Evolutionary conservation across 163 green algal genomes (phyloP).

Genomic region (Picocystis sp.): DNA sequence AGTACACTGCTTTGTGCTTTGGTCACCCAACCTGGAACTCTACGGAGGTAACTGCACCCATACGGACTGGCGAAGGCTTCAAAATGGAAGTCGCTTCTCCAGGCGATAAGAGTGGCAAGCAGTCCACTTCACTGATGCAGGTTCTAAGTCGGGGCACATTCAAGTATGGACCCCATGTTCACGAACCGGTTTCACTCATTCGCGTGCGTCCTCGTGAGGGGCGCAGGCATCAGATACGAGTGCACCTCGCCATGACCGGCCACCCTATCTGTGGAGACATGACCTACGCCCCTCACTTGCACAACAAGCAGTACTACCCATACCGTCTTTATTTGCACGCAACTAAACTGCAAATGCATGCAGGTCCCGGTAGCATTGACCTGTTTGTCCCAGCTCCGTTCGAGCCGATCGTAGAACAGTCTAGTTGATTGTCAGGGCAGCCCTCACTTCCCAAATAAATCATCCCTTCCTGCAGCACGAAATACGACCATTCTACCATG

Average conservation of each 20-base stretch:
- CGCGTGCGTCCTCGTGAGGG: conserved; percentile 3
- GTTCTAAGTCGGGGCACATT: conserved; percentile 8
- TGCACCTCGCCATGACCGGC: conserved; percentile 9
- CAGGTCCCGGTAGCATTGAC: too few relatives aligned
- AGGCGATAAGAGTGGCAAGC: conserved; percentile 8
- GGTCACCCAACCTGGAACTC: conserved; percentile 9
- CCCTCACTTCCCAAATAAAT: too few relatives aligned
- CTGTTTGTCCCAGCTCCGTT: too few relatives aligned
- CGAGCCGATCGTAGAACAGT: too few relatives aligned
- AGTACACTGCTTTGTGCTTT: conserved; percentile 11
- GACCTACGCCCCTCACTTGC: conserved; percentile 3
- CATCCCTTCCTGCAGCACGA: too few relatives aligned
- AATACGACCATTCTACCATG: too few relatives aligned
- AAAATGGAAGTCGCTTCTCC: neutral
- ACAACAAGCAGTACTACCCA: too few relatives aligned
- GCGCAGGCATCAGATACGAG: conserved; percentile 14
- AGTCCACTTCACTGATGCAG: conserved; percentile 5
- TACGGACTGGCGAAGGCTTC: conserved; percentile 5
- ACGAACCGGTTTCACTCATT: neutral
- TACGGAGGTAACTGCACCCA: neutral
- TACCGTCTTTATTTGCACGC: too few relatives aligned
- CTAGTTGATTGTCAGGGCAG: too few relatives aligned
- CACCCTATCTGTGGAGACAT: conserved; percentile 12
- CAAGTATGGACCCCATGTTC: neutral
- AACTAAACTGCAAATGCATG: too few relatives aligned